Evolutionary conservation across 306 rosid species (phyloP).

Genomic region (Heteromeles arbutifolia): DNA sequence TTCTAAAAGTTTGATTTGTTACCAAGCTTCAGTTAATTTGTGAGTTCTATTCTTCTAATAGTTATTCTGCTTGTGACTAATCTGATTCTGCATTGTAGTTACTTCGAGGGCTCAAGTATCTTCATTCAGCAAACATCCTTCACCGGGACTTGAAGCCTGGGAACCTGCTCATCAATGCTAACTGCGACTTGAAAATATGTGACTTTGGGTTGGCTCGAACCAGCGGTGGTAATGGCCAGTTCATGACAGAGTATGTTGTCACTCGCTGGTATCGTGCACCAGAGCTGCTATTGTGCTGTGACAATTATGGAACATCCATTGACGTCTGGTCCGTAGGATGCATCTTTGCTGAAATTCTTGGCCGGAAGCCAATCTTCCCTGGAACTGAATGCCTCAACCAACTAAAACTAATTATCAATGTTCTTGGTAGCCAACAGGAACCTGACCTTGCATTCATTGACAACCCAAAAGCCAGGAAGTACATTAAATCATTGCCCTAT

Average conservation of each 20-base stretch:
- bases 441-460: conserved; percentile 56
- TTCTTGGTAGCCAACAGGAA: conserved; percentile 70
- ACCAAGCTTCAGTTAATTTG: background rate
- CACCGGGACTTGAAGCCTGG: conserved; percentile 91
- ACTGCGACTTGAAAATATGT: conserved; percentile 76
- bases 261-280: conserved; percentile 97
- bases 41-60: background rate
- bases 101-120: conserved; percentile 80
- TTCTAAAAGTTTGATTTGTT: background rate
- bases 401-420: conserved; percentile 55
- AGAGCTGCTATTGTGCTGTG: conserved; percentile 71
- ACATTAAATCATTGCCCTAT: conserved; percentile 48
- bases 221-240: conserved; percentile 47
- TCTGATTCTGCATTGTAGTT: conserved; percentile 33
- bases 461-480: conserved; percentile 52
- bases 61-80: conserved; percentile 8
- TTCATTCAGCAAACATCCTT: conserved; percentile 79
- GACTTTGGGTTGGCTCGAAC: conserved; percentile 89
- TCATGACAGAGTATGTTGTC: conserved; percentile 91
- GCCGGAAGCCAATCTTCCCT: conserved; percentile 73
- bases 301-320: conserved; percentile 79
- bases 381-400: conserved; percentile 82
- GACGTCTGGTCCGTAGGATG: conserved; percentile 97
- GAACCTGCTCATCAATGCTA: conserved; percentile 73
- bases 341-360: conserved; percentile 88